Evolutionary conservation across 2,329 filamentous ascomycete species (phyloP), one percentile per base, ranked within the genome.

Genomic region (Ascochyta pisi): DNA sequence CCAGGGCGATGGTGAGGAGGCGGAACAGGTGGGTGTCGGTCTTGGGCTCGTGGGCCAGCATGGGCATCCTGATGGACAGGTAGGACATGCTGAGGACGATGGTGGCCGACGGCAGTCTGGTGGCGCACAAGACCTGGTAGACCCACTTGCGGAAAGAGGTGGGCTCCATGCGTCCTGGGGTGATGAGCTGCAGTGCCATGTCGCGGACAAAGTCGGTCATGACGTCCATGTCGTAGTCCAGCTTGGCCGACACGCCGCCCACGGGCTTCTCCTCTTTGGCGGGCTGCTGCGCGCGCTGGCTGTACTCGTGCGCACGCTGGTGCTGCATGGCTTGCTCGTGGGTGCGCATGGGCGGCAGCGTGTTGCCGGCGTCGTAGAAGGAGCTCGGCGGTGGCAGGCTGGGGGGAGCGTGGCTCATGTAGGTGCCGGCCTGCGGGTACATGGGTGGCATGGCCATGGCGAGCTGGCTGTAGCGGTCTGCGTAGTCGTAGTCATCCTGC

Each of bases 141-240:
- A 96, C 92, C 78, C 96, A 97, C 79, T 96, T 96, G 69, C 91
- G 89, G 77, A 96, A 96, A 23, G 90, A 86, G 23, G 86, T 82
- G 15, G 89, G 87, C 66, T 90, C 83, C 67, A 82, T 78, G 62
- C 83, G 80, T 72, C 80, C 82, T 72, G 85, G 85, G 68, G 84
- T 82, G 71, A 89, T 85, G 77, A 90, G 85, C 82, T 85, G 84
- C 76, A 89, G 83, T 58, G 92, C 87, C 87, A 94, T 96, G 74
- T 96, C 91, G 61, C 91, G 89, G 73, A 96, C 92, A 77, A 96
- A 97, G 75, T 96, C 92, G 61, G 92, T 89, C 93, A 96, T 97
- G 76, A 90, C 83, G 74, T 96, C 92, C 86, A 96, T 94, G 78
- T 96, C 92, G 76, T 97, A 97, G 82, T 96, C 93, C 78, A 97